Percentiles rank a stretch among this genome's conserved stretches.
phyloP scores from a whole-genome alignment of 169 alveolate genomes.

The Eimeria maxima region DNA sequence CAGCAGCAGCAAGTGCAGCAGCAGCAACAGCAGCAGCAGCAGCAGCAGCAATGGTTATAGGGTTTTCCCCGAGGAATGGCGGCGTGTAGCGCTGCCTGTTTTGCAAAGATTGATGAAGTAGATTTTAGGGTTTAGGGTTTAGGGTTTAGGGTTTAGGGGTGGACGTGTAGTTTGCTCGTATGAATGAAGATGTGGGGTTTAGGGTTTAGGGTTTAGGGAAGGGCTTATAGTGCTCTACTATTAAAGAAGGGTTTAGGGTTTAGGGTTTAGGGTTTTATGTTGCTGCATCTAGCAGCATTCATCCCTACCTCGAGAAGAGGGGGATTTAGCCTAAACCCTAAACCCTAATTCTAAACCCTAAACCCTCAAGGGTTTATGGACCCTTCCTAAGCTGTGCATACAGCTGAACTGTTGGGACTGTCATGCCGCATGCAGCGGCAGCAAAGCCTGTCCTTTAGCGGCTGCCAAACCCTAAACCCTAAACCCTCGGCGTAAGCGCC shows the following conservation, averaged over 20 bases:
- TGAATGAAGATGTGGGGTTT: not conserved
- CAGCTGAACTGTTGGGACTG: too few relatives aligned
- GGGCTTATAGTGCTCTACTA: not conserved
- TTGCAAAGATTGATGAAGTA: not conserved
- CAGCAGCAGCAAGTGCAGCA: conserved; percentile 13
- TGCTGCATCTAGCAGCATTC: too few relatives aligned
- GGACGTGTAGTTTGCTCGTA: not conserved
- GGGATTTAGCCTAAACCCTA: too few relatives aligned
- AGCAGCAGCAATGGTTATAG: not conserved
- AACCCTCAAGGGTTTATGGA: too few relatives aligned
- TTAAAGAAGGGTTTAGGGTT: not conserved
- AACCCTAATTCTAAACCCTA: too few relatives aligned
- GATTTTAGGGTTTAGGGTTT: conserved; percentile 16
- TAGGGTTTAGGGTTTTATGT: not conserved
- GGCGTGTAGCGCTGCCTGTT: not conserved
- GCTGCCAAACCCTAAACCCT: too few relatives aligned
- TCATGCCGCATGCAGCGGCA: too few relatives aligned
- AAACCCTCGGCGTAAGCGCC: too few relatives aligned
- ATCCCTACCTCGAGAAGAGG: too few relatives aligned
- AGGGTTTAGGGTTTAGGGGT: conserved; percentile 9
- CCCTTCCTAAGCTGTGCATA: too few relatives aligned
- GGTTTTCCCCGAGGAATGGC: not conserved
- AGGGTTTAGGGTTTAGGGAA: not conserved
- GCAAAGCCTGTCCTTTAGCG: too few relatives aligned
- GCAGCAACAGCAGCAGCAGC: conserved; percentile 7